Evolutionary conservation across 2,329 filamentous ascomycete genomes (phyloP).

Genomic region (Arthroderma sp.): DNA sequence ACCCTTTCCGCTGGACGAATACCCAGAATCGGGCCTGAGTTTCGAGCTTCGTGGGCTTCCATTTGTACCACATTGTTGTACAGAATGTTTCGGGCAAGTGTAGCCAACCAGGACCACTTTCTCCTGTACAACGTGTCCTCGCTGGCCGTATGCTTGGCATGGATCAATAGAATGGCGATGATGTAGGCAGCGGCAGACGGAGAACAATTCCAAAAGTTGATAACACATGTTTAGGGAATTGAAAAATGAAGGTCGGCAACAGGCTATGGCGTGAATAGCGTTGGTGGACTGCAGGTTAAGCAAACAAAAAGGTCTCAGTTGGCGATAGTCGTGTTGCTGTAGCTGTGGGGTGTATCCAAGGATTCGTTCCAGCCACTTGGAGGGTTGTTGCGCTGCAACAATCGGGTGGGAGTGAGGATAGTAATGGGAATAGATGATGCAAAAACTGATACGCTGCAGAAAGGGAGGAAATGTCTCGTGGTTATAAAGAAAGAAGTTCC

Average conservation of each 20-base stretch:
- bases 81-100: constrained; percentile 50
- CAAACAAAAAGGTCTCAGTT: background rate
- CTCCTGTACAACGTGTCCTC: constrained; percentile 59
- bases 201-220: constrained; percentile 73
- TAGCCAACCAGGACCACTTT: constrained; percentile 75
- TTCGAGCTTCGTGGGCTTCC: constrained; percentile 11
- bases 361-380: background rate
- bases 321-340: background rate
- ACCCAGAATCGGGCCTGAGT: constrained; percentile 24
- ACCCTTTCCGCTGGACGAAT: constrained; percentile 21
- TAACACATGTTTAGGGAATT: constrained; percentile 57
- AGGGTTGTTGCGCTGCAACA: constrained; percentile 5
- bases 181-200: constrained; percentile 78
- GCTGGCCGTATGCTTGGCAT: constrained; percentile 61
- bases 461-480: background rate
- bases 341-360: background rate
- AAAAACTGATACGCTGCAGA: background rate
- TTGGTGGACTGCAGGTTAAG: background rate
- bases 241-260: background rate
- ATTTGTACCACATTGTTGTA: constrained; percentile 13
- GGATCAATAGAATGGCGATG: constrained; percentile 77
- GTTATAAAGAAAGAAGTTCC: background rate
- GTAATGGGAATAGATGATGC: constrained; percentile 7
- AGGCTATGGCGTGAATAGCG: background rate
- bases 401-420: background rate